Evolutionary conservation across 106 monocot species (phyloP), one percentile per base, ranked within the genome.

Genomic region (Dendrobium officinale): DNA sequence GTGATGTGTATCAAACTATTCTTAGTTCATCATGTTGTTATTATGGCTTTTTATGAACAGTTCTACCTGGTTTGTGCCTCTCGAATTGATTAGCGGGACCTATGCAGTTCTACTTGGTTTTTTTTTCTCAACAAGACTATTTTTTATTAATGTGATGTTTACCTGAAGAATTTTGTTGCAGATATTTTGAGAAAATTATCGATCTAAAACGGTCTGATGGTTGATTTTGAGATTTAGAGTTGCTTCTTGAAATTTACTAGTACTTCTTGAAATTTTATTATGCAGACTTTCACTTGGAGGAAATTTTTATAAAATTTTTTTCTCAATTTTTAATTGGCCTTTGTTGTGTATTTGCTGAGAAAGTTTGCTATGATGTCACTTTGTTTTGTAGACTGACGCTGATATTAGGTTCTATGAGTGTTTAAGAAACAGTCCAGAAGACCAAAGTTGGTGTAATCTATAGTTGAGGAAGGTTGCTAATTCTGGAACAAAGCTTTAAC

Each of bases 171-270:
- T 76, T 76, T 48, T n/a, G 13, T 49, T 76, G 76, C 76, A 76
- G 49, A 74, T 74, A 74, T 42, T 40, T 27, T 76, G 9, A 26
- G 10, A 24, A 76, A 76, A 4, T 26, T 26, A 10, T 2, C 13
- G 17, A 13, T 76, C 42, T 74, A 20, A 74, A 43, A 4, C 27
- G 4, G 2, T 76, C 2, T 49, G 2, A 44, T 26, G 43, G 24
- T 76, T 48, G 49, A 22, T 76, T 76, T 76, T 76, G 26, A 76
- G 76, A 49, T 76, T 76, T 49, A 49, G 49, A 49, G 27, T 9
- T 29, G 42, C 45, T 20, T 24, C 49, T 48, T 76, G 48, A 76
- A 76, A 41, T 76, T 51, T 49, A 11, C 22, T 76, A 18, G 48
- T 27, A 4, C 19, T 15, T 27, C 0, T 27, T n/a, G 74, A 0